These are phyloP conservation scores for Xerocomus amazonicus DNA, from an alignment of 1,284 basidiomycete species.

Conservation along the genomic window DNA sequence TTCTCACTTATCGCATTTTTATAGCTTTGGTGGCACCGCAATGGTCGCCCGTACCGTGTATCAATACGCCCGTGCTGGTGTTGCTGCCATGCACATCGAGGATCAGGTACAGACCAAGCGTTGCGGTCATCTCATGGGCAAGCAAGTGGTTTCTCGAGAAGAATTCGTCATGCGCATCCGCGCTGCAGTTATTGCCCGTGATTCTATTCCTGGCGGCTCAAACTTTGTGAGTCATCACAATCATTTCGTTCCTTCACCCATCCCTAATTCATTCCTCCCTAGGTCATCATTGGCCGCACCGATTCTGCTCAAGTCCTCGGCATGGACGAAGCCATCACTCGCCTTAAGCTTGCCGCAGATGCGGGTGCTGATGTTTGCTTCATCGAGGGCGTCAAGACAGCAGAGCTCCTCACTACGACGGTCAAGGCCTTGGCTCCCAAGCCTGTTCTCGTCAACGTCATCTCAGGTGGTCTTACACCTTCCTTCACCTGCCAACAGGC, in stretches of 20 bases:
- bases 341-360: slow-evolving; percentile 68
- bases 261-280: not conserved
- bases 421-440: slow-evolving; percentile 66
- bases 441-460: slow-evolving; percentile 74
- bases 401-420: slow-evolving; percentile 61
- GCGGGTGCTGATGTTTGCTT: slow-evolving; percentile 83
- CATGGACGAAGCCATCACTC: slow-evolving; percentile 73
- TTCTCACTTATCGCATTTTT: not conserved
- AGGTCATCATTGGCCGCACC: slow-evolving; percentile 80
- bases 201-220: slow-evolving; percentile 66
- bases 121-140: slow-evolving; percentile 78
- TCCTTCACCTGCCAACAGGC: slow-evolving; percentile 68
- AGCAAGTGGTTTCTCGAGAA: slow-evolving; percentile 70
- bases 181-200: slow-evolving; percentile 70
- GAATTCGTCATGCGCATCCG: slow-evolving; percentile 75
- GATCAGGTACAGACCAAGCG: slow-evolving; percentile 83
- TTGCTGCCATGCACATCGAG: slow-evolving; percentile 78
- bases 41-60: slow-evolving; percentile 76
- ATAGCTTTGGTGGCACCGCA: slow-evolving; percentile 70
- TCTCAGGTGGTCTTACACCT: slow-evolving; percentile 72
- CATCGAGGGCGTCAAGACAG: slow-evolving; percentile 75
- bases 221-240: slow-evolving; percentile 49
- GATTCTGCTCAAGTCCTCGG: slow-evolving; percentile 78
- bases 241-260: no score
- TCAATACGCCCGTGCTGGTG: slow-evolving; percentile 67